Evolutionary conservation across 352 stramenopile species (phyloP).

Genomic region (Phytophthora pisi): DNA sequence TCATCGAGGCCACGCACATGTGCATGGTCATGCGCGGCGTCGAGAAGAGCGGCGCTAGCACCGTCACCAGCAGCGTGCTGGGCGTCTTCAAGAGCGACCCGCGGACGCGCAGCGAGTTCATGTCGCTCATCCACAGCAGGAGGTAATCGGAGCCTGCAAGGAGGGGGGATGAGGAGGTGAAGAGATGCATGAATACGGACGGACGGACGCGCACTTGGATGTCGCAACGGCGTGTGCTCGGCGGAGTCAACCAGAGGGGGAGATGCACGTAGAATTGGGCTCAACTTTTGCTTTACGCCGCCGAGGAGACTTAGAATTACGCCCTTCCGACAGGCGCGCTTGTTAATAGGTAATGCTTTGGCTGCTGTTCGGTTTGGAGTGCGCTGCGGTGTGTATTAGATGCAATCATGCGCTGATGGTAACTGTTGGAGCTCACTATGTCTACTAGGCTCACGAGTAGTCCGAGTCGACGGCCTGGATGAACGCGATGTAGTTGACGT

Average conservation of each 20-base stretch:
- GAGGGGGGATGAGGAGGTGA: too few relatives aligned
- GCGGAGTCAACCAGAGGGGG: conserved; percentile 40
- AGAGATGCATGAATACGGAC: too few relatives aligned
- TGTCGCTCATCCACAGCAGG: conserved; percentile 86
- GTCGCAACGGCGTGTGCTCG: conserved; percentile 51
- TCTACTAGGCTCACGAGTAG: conserved; percentile 44
- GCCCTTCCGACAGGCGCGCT: conserved; percentile 44
- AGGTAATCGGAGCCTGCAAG: conserved; percentile 43
- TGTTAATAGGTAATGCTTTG: conserved; percentile 30
- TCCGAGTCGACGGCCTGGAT: conserved; percentile 75
- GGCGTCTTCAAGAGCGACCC: conserved; percentile 97
- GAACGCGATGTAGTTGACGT: conserved; percentile 84
- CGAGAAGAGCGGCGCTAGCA: conserved; percentile 96
- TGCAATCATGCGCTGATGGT: neutral
- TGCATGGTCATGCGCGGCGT: conserved; percentile 99
- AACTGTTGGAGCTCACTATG: neutral
- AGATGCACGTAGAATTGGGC: conserved; percentile 4
- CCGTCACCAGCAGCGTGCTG: conserved; percentile 96
- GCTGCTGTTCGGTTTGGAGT: too few relatives aligned
- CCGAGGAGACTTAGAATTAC: conserved; percentile 43
- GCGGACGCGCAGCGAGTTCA: conserved; percentile 87
- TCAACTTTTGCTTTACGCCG: conserved; percentile 46
- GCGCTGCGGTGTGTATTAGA: neutral
- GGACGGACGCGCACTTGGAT: conserved; percentile 8
- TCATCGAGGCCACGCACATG: conserved; percentile 99